Evolutionary conservation across 2,329 filamentous ascomycete genomes (phyloP), one percentile per base, ranked within the genome.

Genomic region (Parafenestella ontariensis): DNA sequence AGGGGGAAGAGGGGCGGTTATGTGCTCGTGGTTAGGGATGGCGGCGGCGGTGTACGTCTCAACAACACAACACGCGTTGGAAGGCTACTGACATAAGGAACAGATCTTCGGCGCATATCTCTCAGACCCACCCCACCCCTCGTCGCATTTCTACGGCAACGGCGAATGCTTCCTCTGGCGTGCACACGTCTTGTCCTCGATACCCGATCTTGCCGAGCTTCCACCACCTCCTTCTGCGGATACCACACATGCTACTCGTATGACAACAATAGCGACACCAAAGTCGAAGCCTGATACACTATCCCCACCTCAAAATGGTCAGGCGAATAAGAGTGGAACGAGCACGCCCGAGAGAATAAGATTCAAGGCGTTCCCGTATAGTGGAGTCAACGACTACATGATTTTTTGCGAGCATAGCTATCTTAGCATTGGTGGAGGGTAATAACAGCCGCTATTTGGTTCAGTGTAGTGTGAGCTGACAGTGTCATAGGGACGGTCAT

Each of bases 321-420:
- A 51, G 8, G 36, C 46, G 28, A 52, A n/a, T 20, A 57, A 73
- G 51, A 80, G 76, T 63, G 78, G 82, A 2, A 77, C 83, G 1
- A 83, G 82, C 23, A 86, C 87, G 3, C 85, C 87, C 4, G 90
- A 94, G 58, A 84, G 87, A 23, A 91, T 98, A 64, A 87, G 95
- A 18, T 99, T 99, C 83, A 97, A 96, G 77, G 94, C 94, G 0
- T 99, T 98, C 68, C 93, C 94, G 0, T 98, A 97, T 71, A 96
- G 90, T 52, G 95, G 95, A 5, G 85, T 96, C 36, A 98, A 99
- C 74, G 95, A 98, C 76, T 99, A 96, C 74, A 92, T 94, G 80
- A 95, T 98, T 64, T 90, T 96, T 69, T 98, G 94, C 77, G 92
- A 98, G 77, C 82, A 86, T 3, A 85, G 88, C 21, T 98, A 90